Evolutionary conservation across 2,329 filamentous ascomycete genomes (phyloP), one percentile per base, ranked within the genome.

Genomic region (Knoxdaviesia proteae): DNA sequence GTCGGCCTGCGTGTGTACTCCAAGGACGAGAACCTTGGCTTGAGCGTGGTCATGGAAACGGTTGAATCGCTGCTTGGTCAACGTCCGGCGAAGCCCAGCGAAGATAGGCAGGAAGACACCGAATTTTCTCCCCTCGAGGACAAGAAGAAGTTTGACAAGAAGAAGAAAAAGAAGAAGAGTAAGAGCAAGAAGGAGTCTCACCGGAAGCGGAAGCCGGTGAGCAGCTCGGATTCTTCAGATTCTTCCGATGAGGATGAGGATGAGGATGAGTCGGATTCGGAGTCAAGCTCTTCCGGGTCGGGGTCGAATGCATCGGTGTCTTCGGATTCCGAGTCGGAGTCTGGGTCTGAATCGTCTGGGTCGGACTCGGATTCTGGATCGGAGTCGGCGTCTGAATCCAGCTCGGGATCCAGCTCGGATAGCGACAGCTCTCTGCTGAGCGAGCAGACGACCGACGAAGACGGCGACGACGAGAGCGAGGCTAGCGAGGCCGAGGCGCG

Each of bases 1-100:
- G 65, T 78, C 0, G 73, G 74, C 0, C 58, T 78, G 42, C 65
- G 71, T 5, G 67, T 78, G 5, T 78, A 77, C 53, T 69, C 68
- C 51, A 72, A 69, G 53, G 69, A 77, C 51, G 62, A 65, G 38
- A 56, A 60, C 33, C 57, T 74, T 3, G 63, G 71, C 53, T 54
- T 74, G n/a, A 60, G 62, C 35, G 64, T 71, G 8, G 67, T 74
- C 20, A 64, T 73, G 56, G 69, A 73, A 51, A 68, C 68, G 72
- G 52, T 61, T 62, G 45, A 73, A 73, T 42, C 69, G 68, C 0
- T 66, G 63, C 3, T 20, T 20, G 69, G 69, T 3, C 40, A 44
- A 10, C 34, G 47, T 29, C 35, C 39, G 30, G 40, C 40, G 6
- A 36, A 31, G 11, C 36, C 36, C 3, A 37, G 30, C 34, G 36